phyloP scores from a whole-genome alignment of 73 alveolate species.

The Paramecium primaurelia region DNA sequence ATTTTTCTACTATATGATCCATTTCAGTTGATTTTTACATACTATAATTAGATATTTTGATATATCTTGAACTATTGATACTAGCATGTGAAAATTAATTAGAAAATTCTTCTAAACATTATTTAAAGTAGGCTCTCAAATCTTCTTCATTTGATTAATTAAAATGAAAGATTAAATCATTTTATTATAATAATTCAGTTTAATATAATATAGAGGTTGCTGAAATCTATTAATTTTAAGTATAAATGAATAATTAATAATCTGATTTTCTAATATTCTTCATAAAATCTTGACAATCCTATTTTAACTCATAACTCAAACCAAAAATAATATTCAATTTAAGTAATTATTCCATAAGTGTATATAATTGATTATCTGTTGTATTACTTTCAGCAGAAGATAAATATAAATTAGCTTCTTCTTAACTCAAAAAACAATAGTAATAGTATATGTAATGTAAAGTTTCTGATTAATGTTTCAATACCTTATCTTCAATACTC shows the following conservation, averaged over 20 bases:
- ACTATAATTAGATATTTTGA: background rate
- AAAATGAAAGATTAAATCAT: background rate
- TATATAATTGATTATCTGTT: background rate
- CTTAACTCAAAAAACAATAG: background rate
- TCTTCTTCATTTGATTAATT: background rate
- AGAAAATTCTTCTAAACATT: background rate
- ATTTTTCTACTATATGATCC: background rate
- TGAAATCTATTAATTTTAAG: background rate
- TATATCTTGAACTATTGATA: background rate
- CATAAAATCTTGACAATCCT: background rate
- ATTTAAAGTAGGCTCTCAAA: constrained; percentile 16
- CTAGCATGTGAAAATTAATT: background rate
- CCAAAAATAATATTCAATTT: background rate
- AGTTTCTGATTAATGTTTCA: background rate
- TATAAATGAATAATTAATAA: background rate
- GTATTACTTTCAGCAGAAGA: background rate
- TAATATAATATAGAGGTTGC: background rate
- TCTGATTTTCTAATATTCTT: background rate
- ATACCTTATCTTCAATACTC: background rate
- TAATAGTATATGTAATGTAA: background rate
- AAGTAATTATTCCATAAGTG: background rate
- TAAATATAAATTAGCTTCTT: background rate
- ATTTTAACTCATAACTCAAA: background rate
- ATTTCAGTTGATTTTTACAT: background rate
- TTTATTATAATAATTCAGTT: background rate